These are phyloP conservation scores for Gloeopeniophorella convolvens DNA, from an alignment of 768 basidiomycete genomes.

Conservation along the genomic window DNA sequence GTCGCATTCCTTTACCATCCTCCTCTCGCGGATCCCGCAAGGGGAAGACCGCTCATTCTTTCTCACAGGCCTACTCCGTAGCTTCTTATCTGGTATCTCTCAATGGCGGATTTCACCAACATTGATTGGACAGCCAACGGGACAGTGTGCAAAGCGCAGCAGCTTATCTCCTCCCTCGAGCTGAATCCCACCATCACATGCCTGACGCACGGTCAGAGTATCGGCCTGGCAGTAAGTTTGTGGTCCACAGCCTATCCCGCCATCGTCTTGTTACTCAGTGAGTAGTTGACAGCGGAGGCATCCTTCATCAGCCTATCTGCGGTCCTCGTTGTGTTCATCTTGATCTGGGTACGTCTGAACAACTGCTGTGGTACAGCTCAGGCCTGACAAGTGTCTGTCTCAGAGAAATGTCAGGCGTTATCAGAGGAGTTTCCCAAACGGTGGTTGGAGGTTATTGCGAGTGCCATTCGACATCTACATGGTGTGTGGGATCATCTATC, in stretches of 20 bases:
- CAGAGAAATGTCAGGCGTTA: slow-evolving; percentile 15
- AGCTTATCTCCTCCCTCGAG: background rate
- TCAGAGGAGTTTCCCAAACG: background rate
- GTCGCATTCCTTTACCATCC: too few relatives aligned
- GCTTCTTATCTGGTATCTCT: too few relatives aligned
- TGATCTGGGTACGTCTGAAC: slow-evolving; percentile 10
- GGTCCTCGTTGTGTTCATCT: background rate
- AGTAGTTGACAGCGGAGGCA: slow-evolving; percentile 31
- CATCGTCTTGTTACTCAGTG: background rate
- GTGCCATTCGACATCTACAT: slow-evolving; percentile 37
- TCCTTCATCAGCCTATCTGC: slow-evolving; percentile 17
- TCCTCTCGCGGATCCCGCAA: too few relatives aligned
- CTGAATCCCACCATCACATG: slow-evolving; percentile 17
- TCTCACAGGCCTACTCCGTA: too few relatives aligned
- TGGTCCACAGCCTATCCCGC: background rate
- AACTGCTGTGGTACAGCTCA: background rate
- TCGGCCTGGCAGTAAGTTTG: slow-evolving; percentile 31
- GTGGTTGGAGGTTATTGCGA: slow-evolving; percentile 25
- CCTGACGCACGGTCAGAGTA: slow-evolving; percentile 30
- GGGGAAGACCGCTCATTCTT: too few relatives aligned
- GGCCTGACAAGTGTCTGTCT: background rate
- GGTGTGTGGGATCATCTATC: slow-evolving; percentile 22
- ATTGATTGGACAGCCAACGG: background rate
- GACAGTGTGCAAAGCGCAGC: slow-evolving; percentile 5
- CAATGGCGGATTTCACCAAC: background rate